phyloP scores from a whole-genome alignment of 2,329 filamentous ascomycete genomes.

The Fusarium secorum region DNA sequence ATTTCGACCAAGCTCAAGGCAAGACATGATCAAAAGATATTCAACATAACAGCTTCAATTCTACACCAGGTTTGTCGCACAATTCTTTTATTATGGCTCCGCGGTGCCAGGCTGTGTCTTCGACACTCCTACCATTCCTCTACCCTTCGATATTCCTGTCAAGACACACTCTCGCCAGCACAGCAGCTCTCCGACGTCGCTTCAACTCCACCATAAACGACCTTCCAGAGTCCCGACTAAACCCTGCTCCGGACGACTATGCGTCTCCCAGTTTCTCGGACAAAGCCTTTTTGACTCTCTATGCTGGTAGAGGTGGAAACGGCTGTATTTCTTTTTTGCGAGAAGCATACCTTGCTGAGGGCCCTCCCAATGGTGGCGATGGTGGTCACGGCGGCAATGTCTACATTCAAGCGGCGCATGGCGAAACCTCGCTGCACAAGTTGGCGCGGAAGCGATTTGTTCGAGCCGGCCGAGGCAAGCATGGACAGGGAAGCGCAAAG shows the following conservation, averaged over 20 bases:
- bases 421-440: slow-evolving; percentile 93
- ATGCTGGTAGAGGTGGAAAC: slow-evolving; percentile 83
- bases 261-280: slow-evolving; percentile 85
- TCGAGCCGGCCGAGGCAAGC: slow-evolving; percentile 77
- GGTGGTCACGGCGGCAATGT: slow-evolving; percentile 91
- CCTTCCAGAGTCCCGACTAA: slow-evolving; percentile 67
- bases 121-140: slow-evolving; percentile 52
- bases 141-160: slow-evolving; percentile 56
- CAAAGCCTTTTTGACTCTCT: slow-evolving; percentile 78
- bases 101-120: slow-evolving; percentile 35
- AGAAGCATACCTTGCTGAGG: slow-evolving; percentile 87
- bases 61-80: slow-evolving; percentile 1
- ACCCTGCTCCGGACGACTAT: slow-evolving; percentile 86
- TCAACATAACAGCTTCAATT: slow-evolving; percentile 5
- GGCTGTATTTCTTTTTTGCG: slow-evolving; percentile 94
- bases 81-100: slow-evolving; percentile 38
- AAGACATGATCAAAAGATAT: slow-evolving; percentile 3
- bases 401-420: slow-evolving; percentile 91
- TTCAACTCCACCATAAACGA: slow-evolving; percentile 47
- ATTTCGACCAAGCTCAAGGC: slow-evolving; percentile 17
- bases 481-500: slow-evolving; percentile 76
- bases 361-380: slow-evolving; percentile 93
- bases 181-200: slow-evolving; percentile 23
- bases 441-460: slow-evolving; percentile 78
- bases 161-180: slow-evolving; percentile 15